Base-by-base conservation (phyloP, 345 rosid species). In the Aquilaria sinensis region DNA sequence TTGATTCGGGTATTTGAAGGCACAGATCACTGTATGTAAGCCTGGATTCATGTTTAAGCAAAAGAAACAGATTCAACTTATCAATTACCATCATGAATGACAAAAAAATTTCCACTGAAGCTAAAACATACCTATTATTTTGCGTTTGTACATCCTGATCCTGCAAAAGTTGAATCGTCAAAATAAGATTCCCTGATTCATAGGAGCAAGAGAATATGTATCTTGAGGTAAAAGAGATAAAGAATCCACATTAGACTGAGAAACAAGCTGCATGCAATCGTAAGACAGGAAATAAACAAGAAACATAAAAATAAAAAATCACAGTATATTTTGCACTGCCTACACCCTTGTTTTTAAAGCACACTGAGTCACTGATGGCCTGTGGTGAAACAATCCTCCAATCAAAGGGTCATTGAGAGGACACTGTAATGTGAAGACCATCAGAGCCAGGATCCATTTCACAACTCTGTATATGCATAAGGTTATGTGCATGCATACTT, bases 1-100 rank as follows among this genome's bases (percentile, higher is more conserved):
- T 91, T 75, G 97, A 79, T 76, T 95, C 99, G 58, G 97, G 96
- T 70, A 88, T 89, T 77, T 76, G 96, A 77, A 76, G 84, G 81
- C 99, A 91, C 64, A 95, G 81, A 79, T 95, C 99, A 74, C 99
- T 91, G 90, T 87, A 91, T 62, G 99, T 95, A 78, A 89, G 88
- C 73, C 99, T 95, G 95, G 56, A 78, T 76, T 55, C 31, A 59
- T 69, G 72, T 43, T 31, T 12, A 67, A 69, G 33, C 9, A 64
- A 47, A 63, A 13, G 67, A 46, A 67, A 70, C 33, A 75, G 70
- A 48, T 70, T 55, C 54, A 53, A 68, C 56, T 31, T 47, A 58
- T 51, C 51, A 62, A 46, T 57, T 56, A 30, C 11, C 12, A 30
- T 47, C 13, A n/a, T 12, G 16, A 56, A 29, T 52, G 56, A 57